A percentile compares a stretch with the other conserved stretches of the same genome.
These are phyloP conservation scores for Cladobotryum mycophilum DNA, from an alignment of 2,329 filamentous ascomycete genomes.

Conservation along the genomic window DNA sequence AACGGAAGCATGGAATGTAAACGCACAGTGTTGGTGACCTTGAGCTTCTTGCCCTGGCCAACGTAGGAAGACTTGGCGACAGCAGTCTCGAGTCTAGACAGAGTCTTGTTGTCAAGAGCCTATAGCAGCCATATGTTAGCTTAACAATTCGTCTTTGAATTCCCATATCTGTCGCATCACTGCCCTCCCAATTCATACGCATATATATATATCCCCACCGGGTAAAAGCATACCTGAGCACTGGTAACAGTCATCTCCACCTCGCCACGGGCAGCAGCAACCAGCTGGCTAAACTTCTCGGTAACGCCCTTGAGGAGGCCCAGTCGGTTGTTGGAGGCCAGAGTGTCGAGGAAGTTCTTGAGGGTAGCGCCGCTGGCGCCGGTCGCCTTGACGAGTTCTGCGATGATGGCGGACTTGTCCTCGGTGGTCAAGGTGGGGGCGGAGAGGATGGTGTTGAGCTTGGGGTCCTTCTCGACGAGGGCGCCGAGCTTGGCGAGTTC, in stretches of 20 bases:
- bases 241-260: slow-evolving; percentile 88
- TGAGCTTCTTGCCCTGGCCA: slow-evolving; percentile 91
- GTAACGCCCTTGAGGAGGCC: slow-evolving; percentile 73
- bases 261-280: slow-evolving; percentile 86
- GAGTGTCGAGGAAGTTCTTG: slow-evolving; percentile 86
- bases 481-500: slow-evolving; percentile 65
- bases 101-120: slow-evolving; percentile 81
- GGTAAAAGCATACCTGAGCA: slow-evolving; percentile 61
- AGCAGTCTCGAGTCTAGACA: slow-evolving; percentile 78
- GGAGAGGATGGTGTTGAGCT: slow-evolving; percentile 68
- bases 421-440: slow-evolving; percentile 70
- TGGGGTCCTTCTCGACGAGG: slow-evolving; percentile 74
- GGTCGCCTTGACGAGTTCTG: slow-evolving; percentile 80
- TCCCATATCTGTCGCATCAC: not conserved
- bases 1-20: not conserved
- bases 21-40: slow-evolving; percentile 82
- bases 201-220: not conserved
- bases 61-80: slow-evolving; percentile 86
- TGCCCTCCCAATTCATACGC: not conserved
- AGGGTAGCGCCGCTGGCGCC: slow-evolving; percentile 72
- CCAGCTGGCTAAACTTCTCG: slow-evolving; percentile 81
- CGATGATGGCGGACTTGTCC: slow-evolving; percentile 82
- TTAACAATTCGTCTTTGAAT: not conserved
- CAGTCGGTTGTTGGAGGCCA: slow-evolving; percentile 96
- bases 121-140: slow-evolving; percentile 30